Conservation (phyloP, 768 basidiomycete genomes). For the Podaxis mareebaensis region DNA sequence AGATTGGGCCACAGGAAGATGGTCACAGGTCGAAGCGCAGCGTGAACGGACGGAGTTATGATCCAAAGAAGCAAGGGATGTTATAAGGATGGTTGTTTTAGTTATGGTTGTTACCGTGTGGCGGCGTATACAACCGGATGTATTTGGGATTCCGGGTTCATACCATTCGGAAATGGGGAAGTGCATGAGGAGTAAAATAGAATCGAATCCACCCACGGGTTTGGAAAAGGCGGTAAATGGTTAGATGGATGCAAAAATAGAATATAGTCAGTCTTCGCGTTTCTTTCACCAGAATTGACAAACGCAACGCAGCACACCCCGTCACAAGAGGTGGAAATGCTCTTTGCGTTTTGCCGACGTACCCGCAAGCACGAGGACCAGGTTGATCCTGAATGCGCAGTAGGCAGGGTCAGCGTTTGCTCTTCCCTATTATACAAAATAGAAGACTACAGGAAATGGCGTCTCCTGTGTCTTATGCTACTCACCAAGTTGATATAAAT, state of each 20-base stretch:
- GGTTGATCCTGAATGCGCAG: slow-evolving; percentile 69
- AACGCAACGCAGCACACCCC: background rate
- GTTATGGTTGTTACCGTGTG: slow-evolving; percentile 1
- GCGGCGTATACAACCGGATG: background rate
- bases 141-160: slow-evolving; percentile 1
- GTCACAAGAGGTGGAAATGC: slow-evolving; percentile 5
- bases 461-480: slow-evolving; percentile 16
- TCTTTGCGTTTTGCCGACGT: slow-evolving; percentile 33
- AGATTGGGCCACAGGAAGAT: background rate
- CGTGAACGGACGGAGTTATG: background rate
- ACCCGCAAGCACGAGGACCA: slow-evolving; percentile 89
- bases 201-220: slow-evolving; percentile 2
- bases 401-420: slow-evolving; percentile 18
- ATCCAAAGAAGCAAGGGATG: slow-evolving; percentile 4
- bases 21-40: background rate
- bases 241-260: slow-evolving; percentile 5
- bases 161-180: slow-evolving; percentile 1
- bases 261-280: slow-evolving; percentile 3
- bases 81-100: background rate
- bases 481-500: slow-evolving; percentile 93
- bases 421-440: slow-evolving; percentile 2
- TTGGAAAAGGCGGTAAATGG: background rate
- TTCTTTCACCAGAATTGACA: background rate
- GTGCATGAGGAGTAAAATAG: background rate
- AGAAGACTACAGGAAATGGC: slow-evolving; percentile 1